Percentiles rank a stretch among this genome's conserved stretches.
These are phyloP conservation scores for Ilyonectria mors-panacis DNA, from an alignment of 2,329 filamentous ascomycete species.

Conservation along the genomic window DNA sequence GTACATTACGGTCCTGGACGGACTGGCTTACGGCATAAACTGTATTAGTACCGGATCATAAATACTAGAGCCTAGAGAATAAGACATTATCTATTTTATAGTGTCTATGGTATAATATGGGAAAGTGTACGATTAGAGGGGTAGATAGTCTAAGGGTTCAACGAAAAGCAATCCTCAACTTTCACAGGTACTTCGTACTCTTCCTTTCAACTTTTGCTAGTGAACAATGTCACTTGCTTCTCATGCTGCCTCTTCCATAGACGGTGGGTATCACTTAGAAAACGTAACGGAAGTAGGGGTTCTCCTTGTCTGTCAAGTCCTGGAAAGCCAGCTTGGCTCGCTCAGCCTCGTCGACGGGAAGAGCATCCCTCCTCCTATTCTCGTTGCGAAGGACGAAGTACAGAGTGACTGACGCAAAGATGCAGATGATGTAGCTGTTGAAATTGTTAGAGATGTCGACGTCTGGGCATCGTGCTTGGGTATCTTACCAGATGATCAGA, in stretches of 20 bases:
- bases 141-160: too few species aligned
- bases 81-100: too few species aligned
- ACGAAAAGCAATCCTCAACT: too few species aligned
- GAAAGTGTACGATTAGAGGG: too few species aligned
- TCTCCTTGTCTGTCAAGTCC: constrained; percentile 78
- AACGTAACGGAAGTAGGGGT: constrained; percentile 76
- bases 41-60: too few species aligned
- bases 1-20: too few species aligned
- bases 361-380: constrained; percentile 66
- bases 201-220: too few species aligned
- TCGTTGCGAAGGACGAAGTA: constrained; percentile 73
- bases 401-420: constrained; percentile 68
- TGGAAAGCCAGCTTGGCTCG: constrained; percentile 76
- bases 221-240: not conserved
- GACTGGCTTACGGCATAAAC: too few species aligned
- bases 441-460: constrained; percentile 12
- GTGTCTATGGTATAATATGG: too few species aligned
- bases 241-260: not conserved
- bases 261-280: constrained; percentile 39
- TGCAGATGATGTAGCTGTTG: constrained; percentile 76
- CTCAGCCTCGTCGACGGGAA: constrained; percentile 71
- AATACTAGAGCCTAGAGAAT: too few species aligned
- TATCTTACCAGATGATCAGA: constrained; percentile 70
- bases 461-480: accelerated
- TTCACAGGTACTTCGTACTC: not conserved